Base-by-base conservation (phyloP, 2,329 filamentous ascomycete genomes). In the Colletotrichum coccodes region DNA sequence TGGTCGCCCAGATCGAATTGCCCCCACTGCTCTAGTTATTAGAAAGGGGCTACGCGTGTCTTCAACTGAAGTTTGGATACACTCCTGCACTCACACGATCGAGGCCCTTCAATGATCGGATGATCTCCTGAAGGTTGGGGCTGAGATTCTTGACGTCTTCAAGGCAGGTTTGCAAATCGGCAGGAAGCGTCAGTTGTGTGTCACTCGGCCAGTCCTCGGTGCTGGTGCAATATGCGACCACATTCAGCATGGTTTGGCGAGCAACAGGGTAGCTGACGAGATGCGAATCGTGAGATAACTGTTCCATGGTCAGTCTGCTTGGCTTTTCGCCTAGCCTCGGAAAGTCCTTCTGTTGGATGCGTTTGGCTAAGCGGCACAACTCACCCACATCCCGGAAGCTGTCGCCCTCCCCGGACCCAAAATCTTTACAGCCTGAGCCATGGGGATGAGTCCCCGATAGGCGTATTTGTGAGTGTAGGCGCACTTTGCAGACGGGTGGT, bases 241-340 rank as follows among this genome's bases (percentile, higher is more conserved):
- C 82, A 68, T 90, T 91, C 76, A 90, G 82, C 0, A 84, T 84
- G 32, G 81, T 79, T 6, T 87, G 86, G 3, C 85, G 81, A 9
- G 85, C 82, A 36, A 90, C 86, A 0, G 89, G 87, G 70, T 90
- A 90, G 0, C 86, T 88, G n/a, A 91, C 77, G 1, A 90, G 74
- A 71, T 91, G 89, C 0, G 84, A 85, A 46, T 81, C 77, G 1
- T 82, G 82, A 0, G 87, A 88, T 70, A 78, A 72, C 76, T 79
- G 11, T 9, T 23, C 0, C 1, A 47, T 36, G 3, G 16, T 59
- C n/a, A 59, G 42, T n/a, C n/a, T n/a, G n/a, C n/a, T n/a, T n/a
- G n/a, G n/a, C n/a, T n/a, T 14, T 38, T 26, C n/a, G 21, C 3
- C 72, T 71, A 60, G 80, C 78, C 61, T 14, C 23, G n/a, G n/a